phyloP scores from a whole-genome alignment of 345 rosid genomes.

The Stellera chamaejasme region DNA sequence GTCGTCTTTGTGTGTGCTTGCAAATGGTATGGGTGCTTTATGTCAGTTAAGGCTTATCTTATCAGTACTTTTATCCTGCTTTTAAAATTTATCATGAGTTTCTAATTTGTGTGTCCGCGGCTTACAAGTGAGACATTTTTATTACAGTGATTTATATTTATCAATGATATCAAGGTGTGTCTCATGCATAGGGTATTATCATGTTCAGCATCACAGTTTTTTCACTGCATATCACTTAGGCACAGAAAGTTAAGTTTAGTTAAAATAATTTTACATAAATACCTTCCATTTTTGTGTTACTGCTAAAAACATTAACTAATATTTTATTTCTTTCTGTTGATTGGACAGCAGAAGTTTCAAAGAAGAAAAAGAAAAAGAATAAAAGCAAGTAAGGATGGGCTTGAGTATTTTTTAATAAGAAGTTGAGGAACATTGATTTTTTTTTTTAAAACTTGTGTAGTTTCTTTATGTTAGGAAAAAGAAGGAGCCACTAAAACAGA shows the following conservation, averaged over 20 bases:
- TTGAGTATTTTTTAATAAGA: not conserved
- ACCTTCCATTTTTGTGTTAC: not conserved
- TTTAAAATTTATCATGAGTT: too few species aligned
- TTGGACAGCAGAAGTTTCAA: constrained; percentile 39
- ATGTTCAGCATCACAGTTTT: not conserved
- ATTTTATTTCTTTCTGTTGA: constrained; percentile 9
- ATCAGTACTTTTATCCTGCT: too few species aligned
- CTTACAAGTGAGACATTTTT: too few species aligned
- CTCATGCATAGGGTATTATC: too few species aligned
- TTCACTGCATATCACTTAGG: not conserved
- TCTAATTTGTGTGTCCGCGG: too few species aligned
- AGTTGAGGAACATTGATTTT: not conserved
- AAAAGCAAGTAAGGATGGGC: constrained; percentile 79
- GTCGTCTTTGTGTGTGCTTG: too few species aligned
- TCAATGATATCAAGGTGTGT: not conserved
- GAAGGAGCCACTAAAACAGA: constrained; percentile 69
- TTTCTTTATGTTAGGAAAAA: constrained; percentile 50
- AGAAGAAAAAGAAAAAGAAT: constrained; percentile 94
- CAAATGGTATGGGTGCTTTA: too few species aligned
- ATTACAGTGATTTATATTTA: too few species aligned
- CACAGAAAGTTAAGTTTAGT: not conserved
- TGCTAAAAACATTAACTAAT: not conserved
- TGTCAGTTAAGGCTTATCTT: too few species aligned
- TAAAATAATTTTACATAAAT: not conserved
- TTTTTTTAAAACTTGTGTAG: not conserved